These are phyloP conservation scores for Xylariaceae sp. DNA, from an alignment of 2,329 filamentous ascomycete genomes.

Conservation along the genomic window DNA sequence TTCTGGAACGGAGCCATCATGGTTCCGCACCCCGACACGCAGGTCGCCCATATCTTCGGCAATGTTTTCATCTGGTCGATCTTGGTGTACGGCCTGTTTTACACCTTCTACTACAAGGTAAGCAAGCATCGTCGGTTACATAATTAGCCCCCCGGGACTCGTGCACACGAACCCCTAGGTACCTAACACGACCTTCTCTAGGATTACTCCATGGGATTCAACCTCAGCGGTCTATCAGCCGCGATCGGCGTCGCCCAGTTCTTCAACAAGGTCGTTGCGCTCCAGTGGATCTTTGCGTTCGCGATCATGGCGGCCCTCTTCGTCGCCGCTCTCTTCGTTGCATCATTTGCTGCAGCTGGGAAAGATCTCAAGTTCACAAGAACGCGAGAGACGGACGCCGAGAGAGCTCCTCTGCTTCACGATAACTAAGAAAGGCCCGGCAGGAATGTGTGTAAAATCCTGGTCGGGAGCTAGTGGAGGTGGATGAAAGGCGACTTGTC, in stretches of 20 bases:
- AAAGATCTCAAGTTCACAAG: constrained; percentile 55
- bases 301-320: constrained; percentile 78
- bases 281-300: constrained; percentile 95
- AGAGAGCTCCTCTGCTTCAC: constrained; percentile 64
- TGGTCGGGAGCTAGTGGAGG: background rate
- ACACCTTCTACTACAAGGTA: constrained; percentile 73
- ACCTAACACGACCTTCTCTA: constrained; percentile 27
- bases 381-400: constrained; percentile 50
- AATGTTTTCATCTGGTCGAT: constrained; percentile 90
- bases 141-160: constrained; percentile 9
- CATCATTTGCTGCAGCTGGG: constrained; percentile 65
- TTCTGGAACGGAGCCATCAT: constrained; percentile 90
- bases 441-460: background rate
- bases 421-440: constrained; percentile 42
- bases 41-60: constrained; percentile 76
- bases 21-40: constrained; percentile 65
- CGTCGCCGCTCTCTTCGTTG: constrained; percentile 66
- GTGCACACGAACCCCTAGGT: background rate
- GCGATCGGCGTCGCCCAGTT: constrained; percentile 80
- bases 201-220: constrained; percentile 79
- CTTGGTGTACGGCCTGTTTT: constrained; percentile 74
- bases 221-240: constrained; percentile 71
- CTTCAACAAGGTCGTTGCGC: constrained; percentile 69
- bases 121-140: constrained; percentile 26
- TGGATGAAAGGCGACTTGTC: background rate